Evolutionary conservation across 2,329 filamentous ascomycete genomes (phyloP).

Genomic region (Daldinia sp.): DNA sequence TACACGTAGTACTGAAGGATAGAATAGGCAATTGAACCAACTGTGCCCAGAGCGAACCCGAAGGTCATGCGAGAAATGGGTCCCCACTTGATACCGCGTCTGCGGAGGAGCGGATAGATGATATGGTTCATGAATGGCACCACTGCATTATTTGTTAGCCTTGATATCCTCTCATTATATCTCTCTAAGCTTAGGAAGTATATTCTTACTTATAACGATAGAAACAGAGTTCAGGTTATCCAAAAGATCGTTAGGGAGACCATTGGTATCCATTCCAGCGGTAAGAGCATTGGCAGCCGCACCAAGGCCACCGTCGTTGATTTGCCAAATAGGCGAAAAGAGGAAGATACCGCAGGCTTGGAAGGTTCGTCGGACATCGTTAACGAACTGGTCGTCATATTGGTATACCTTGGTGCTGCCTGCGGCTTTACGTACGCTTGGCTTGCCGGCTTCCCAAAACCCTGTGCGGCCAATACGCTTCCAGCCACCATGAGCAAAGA

Average conservation of each 20-base stretch:
- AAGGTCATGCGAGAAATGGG: constrained; percentile 60
- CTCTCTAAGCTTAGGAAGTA: background rate
- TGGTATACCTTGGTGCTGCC: constrained; percentile 55
- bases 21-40: constrained; percentile 52
- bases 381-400: constrained; percentile 73
- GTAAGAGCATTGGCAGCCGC: constrained; percentile 57
- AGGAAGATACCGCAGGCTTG: constrained; percentile 66
- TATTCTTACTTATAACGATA: constrained; percentile 53
- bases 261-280: constrained; percentile 57
- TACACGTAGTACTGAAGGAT: constrained; percentile 50
- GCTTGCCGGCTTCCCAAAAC: constrained; percentile 69
- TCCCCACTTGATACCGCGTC: constrained; percentile 55
- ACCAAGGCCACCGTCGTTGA: constrained; percentile 58
- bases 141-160: constrained; percentile 41
- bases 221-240: constrained; percentile 59
- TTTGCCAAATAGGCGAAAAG: constrained; percentile 53
- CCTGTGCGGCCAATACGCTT: constrained; percentile 49
- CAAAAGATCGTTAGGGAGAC: constrained; percentile 59
- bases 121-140: constrained; percentile 57
- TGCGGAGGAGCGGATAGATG: constrained; percentile 57
- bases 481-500: constrained; percentile 52
- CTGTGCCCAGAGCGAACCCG: constrained; percentile 58
- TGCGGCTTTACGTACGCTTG: constrained; percentile 59
- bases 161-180: background rate
- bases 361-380: constrained; percentile 68